Evolutionary conservation across 768 basidiomycete genomes (phyloP).

Genomic region (Symmetrospora coprosmae): DNA sequence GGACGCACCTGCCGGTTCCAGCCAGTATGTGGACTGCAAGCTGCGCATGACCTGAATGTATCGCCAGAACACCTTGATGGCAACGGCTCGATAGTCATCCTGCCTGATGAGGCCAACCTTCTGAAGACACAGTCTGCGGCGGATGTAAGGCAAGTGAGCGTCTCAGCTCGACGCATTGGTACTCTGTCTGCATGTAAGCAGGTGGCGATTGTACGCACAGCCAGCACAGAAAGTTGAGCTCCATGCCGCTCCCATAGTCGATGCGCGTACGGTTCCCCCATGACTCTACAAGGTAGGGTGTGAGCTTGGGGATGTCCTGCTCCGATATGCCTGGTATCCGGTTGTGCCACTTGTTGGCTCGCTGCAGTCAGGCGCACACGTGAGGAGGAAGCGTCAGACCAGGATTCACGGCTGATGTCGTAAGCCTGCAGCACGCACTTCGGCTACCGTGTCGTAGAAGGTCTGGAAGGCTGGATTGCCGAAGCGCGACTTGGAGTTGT

Average conservation of each 20-base stretch:
- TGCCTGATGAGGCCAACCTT: slow-evolving; percentile 46
- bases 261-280: slow-evolving; percentile 88
- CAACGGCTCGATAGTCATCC: slow-evolving; percentile 58
- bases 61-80: slow-evolving; percentile 76
- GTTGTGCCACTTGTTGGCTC: slow-evolving; percentile 48
- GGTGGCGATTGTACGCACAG: slow-evolving; percentile 47
- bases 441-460: slow-evolving; percentile 68
- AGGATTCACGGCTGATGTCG: background rate
- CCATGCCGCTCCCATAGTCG: slow-evolving; percentile 99
- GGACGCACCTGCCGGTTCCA: slow-evolving; percentile 72
- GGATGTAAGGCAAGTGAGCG: background rate
- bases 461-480: slow-evolving; percentile 92
- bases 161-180: background rate
- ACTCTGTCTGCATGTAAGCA: background rate
- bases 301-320: slow-evolving; percentile 54
- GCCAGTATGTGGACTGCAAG: slow-evolving; percentile 87
- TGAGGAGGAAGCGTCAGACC: background rate
- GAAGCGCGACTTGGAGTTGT: slow-evolving; percentile 72
- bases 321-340: slow-evolving; percentile 47
- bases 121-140: slow-evolving; percentile 59
- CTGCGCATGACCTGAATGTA: slow-evolving; percentile 66
- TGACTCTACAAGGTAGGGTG: slow-evolving; percentile 63
- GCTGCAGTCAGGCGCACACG: slow-evolving; percentile 37
- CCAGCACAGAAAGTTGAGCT: slow-evolving; percentile 94
- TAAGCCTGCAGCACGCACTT: slow-evolving; percentile 46